These are phyloP conservation scores for Cordyceps cateniannulata DNA, from an alignment of 2,329 filamentous ascomycete species.

Conservation along the genomic window DNA sequence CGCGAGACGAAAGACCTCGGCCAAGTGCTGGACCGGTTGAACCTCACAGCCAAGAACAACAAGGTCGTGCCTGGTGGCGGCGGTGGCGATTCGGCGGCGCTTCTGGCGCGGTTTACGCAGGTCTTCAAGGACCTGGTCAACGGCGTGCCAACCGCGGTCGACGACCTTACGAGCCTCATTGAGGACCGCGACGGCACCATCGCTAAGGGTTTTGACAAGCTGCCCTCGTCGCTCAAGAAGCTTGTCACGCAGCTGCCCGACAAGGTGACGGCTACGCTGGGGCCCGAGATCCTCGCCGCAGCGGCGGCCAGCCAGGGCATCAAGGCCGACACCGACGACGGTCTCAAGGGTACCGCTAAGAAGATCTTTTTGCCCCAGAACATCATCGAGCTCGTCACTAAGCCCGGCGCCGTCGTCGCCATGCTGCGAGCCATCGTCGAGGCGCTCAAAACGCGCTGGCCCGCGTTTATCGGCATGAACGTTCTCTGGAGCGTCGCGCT, in stretches of 20 bases:
- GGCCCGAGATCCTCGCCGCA: constrained; percentile 74
- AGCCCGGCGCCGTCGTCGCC: constrained; percentile 77
- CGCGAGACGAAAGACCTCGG: constrained; percentile 65
- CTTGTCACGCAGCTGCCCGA: constrained; percentile 78
- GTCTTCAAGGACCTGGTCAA: constrained; percentile 89
- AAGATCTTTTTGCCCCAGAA: constrained; percentile 65
- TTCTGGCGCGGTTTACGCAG: constrained; percentile 78
- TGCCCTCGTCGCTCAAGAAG: constrained; percentile 77
- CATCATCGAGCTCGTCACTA: constrained; percentile 72
- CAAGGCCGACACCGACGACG: constrained; percentile 46
- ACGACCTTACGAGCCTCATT: constrained; percentile 65
- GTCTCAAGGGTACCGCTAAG: constrained; percentile 56
- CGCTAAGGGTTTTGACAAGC: constrained; percentile 53
- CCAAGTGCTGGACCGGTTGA: constrained; percentile 74
- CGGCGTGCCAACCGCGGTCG: constrained; percentile 87
- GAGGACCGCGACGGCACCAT: constrained; percentile 57
- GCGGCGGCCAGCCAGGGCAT: constrained; percentile 69
- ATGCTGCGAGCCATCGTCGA: constrained; percentile 88
- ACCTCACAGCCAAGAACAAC: constrained; percentile 78
- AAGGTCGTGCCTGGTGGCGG: constrained; percentile 77
- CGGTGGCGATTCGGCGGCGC: constrained; percentile 70
- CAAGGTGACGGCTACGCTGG: constrained; percentile 70
- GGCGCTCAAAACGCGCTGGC: constrained; percentile 80
- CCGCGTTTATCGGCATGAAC: constrained; percentile 85
- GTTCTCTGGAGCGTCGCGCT: constrained; percentile 84